Evolutionary conservation across 2,329 filamentous ascomycete genomes (phyloP).

Genomic region (Tolypocladium ovalisporum): DNA sequence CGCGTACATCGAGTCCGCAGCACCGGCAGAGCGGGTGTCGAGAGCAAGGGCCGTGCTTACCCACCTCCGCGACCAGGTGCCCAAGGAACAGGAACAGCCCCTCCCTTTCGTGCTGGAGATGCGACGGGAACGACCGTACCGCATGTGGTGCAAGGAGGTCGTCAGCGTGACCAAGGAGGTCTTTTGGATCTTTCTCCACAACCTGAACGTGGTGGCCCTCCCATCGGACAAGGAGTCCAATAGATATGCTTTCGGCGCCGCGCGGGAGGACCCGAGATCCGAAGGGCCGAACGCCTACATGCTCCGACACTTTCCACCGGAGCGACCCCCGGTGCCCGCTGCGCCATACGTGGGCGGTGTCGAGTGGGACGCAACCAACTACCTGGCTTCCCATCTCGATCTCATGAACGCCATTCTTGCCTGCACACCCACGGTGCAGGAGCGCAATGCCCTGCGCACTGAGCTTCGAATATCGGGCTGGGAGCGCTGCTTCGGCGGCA

Average conservation of each 20-base stretch:
- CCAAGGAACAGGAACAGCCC: slow-evolving; percentile 63
- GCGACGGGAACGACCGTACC: slow-evolving; percentile 76
- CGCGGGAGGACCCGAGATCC: slow-evolving; percentile 4
- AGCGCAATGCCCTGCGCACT: slow-evolving; percentile 68
- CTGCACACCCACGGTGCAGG: slow-evolving; percentile 56
- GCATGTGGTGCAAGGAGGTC: slow-evolving; percentile 88
- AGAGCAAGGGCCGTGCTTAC: slow-evolving; percentile 64
- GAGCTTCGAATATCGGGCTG: slow-evolving; percentile 77
- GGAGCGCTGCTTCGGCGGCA: slow-evolving; percentile 80
- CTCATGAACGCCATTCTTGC: slow-evolving; percentile 85
- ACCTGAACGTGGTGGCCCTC: slow-evolving; percentile 74
- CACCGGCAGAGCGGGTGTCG: slow-evolving; percentile 48
- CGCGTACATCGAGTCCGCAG: slow-evolving; percentile 67
- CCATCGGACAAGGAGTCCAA: slow-evolving; percentile 29
- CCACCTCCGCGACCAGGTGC: slow-evolving; percentile 71
- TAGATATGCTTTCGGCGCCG: slow-evolving; percentile 6
- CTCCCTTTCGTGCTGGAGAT: slow-evolving; percentile 84
- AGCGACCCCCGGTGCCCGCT: slow-evolving; percentile 81
- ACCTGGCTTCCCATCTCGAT: slow-evolving; percentile 84
- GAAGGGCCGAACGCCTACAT: slow-evolving; percentile 48
- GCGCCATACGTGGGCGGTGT: slow-evolving; percentile 95
- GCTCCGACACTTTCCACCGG: slow-evolving; percentile 66
- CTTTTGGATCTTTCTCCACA: slow-evolving; percentile 98
- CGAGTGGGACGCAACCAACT: slow-evolving; percentile 98
- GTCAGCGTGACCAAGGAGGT: slow-evolving; percentile 93